A percentile compares a stretch with the other conserved stretches of the same genome.
These are phyloP conservation scores for Starmera dryadoides DNA, from an alignment of 805 yeast genomes.

Conservation along the genomic window DNA sequence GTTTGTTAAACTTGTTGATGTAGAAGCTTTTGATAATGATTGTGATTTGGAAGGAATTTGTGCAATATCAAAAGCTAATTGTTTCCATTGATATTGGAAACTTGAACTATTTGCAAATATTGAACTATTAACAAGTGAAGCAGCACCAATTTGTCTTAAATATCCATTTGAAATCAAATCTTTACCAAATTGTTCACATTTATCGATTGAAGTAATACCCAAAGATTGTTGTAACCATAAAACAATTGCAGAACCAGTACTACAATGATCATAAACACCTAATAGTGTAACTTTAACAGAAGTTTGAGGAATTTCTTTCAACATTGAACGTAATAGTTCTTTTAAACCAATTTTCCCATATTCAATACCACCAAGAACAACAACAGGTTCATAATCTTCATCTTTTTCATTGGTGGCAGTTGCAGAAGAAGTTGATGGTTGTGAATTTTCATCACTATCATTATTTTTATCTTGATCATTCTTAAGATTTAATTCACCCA, in stretches of 20 bases:
- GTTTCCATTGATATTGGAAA: conserved; percentile 77
- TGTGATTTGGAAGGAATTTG: conserved; percentile 19
- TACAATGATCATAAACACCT: conserved; percentile 57
- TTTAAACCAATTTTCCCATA: conserved; percentile 34
- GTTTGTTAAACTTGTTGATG: not conserved
- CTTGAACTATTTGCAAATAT: conserved; percentile 72
- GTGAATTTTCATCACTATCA: conserved; percentile 15
- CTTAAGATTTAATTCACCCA: conserved; percentile 9
- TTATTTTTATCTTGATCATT: conserved; percentile 12
- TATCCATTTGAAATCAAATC: conserved; percentile 56
- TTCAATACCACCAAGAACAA: conserved; percentile 27
- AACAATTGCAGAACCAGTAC: conserved; percentile 54
- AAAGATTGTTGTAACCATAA: conserved; percentile 49
- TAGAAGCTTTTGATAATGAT: conserved; percentile 8
- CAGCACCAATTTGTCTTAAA: conserved; percentile 48
- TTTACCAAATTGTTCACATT: conserved; percentile 71
- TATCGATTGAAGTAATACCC: conserved; percentile 36
- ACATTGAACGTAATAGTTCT: conserved; percentile 33
- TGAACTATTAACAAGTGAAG: conserved; percentile 47
- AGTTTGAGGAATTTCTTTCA: conserved; percentile 42
- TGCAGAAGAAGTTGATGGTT: not conserved
- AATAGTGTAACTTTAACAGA: conserved; percentile 60
- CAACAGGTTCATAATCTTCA: conserved; percentile 18
- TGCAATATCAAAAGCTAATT: conserved; percentile 53
- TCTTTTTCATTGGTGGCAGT: conserved; percentile 7